A percentile compares a stretch with the other conserved stretches of the same genome.
phyloP scores from a whole-genome alignment of 768 basidiomycete genomes.

The Sarcomyxa edulis region DNA sequence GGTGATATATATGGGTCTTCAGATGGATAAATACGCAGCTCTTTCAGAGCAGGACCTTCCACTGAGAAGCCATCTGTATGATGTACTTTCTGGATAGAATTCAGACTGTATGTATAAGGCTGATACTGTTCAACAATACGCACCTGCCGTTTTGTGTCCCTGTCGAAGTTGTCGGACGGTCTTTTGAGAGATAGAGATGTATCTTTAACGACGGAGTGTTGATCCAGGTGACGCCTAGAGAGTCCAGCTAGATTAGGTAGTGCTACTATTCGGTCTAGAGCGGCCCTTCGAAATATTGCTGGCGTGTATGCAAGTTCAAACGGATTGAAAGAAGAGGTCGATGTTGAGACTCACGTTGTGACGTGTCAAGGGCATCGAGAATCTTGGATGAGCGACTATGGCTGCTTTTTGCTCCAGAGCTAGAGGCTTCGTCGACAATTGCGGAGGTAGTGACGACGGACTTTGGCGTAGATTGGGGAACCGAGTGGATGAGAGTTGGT shows the following conservation, averaged over 20 bases:
- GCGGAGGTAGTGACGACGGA: too few species aligned
- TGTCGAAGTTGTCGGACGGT: too few species aligned
- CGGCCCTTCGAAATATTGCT: conserved; percentile 30
- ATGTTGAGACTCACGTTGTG: conserved; percentile 38
- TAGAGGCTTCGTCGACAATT: too few species aligned
- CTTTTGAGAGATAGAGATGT: neutral
- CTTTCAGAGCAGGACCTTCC: too few species aligned
- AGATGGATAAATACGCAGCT: too few species aligned
- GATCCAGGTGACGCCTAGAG: conserved; percentile 6
- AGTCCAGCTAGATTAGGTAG: conserved; percentile 40
- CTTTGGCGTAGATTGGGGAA: too few species aligned
- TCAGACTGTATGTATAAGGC: too few species aligned
- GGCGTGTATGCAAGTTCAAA: neutral
- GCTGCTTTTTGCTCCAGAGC: conserved; percentile 11
- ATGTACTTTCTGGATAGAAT: too few species aligned
- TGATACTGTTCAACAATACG: neutral
- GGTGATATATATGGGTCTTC: too few species aligned
- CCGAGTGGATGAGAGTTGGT: too few species aligned
- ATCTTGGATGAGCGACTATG: conserved; percentile 25
- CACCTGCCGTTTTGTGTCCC: conserved; percentile 3
- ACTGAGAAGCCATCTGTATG: too few species aligned
- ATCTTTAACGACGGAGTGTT: neutral
- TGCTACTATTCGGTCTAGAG: conserved; percentile 33
- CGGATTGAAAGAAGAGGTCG: neutral
- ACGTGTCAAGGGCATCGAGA: conserved; percentile 33